Base-by-base conservation (phyloP, 805 yeast genomes). In the Cyberlindnera maclurae region DNA sequence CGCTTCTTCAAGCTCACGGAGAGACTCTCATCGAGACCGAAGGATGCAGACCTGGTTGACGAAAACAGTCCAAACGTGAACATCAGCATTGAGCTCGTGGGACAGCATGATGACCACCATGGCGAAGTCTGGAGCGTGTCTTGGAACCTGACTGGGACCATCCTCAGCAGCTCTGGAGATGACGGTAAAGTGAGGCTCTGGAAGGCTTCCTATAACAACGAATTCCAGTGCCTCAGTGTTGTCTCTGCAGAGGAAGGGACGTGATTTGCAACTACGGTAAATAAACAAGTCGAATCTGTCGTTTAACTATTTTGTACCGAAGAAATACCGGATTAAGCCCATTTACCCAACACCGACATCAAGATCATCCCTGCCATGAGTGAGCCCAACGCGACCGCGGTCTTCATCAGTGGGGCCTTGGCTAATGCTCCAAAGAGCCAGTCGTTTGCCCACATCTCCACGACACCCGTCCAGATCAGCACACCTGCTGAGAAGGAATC, bases 81-180 rank as follows among this genome's bases (percentile, higher is more conserved):
- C 4, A 38, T 71, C 36, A 64, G 68, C 27, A 73, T 84, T 12
- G 84, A 79, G 44, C 65, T 76, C 12, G 55, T 83, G 34, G 81
- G 85, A 34, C 76, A 76, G 49, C 76, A 83, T 46, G 78, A 71
- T 43, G 93, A 83, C 55, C 95, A 86, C 56, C 73, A 76, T 43
- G 81, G 83, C 39, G 95, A 93, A 60, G 96, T 93, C 1, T 93
- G 99, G 98, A 74, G 89, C 29, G 97, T 93, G 2, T 74, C 84
- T 20, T 93, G 98, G 97, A 93, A 93, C 58, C 60, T 81, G 33
- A 86, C 97, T 0, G 97, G 97, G 5, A 86, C 97, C 0, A 79
- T 93, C 5, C 64, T 93, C 45, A 83, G 96, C 49, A 81, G 93
- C 34, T 87, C 97, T 5, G 97, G 98, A 15, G 97, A 89, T 55